Conservation (phyloP, 768 basidiomycete species). For the Tephrocybe sp. region DNA sequence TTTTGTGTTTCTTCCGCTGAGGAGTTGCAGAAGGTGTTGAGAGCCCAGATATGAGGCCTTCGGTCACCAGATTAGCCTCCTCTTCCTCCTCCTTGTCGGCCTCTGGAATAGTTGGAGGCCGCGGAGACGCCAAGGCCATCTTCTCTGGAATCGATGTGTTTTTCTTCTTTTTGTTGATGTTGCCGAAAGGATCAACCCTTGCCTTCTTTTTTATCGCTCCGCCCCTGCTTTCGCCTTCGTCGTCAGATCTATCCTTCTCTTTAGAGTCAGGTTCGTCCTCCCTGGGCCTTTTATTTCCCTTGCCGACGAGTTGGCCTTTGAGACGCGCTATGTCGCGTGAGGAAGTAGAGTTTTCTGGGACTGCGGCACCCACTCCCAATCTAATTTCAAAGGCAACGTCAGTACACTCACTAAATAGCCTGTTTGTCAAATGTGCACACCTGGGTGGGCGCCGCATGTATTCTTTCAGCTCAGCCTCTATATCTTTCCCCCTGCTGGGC, state of each 20-base stretch:
- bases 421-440: slow-evolving; percentile 39
- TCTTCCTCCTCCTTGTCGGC: slow-evolving; percentile 4
- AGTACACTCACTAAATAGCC: slow-evolving; percentile 1
- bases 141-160: slow-evolving; percentile 12
- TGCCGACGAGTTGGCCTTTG: slow-evolving; percentile 55
- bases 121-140: background rate
- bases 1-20: slow-evolving; percentile 8
- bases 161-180: slow-evolving; percentile 42
- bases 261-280: slow-evolving; percentile 36
- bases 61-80: slow-evolving; percentile 1
- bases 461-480: slow-evolving; percentile 62
- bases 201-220: slow-evolving; percentile 59
- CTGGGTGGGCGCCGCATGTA: slow-evolving; percentile 70
- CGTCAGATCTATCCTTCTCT: slow-evolving; percentile 30
- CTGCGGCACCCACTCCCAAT: slow-evolving; percentile 71
- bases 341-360: slow-evolving; percentile 45
- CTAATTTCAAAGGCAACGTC: slow-evolving; percentile 33
- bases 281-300: slow-evolving; percentile 45
- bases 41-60: background rate
- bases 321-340: slow-evolving; percentile 62
- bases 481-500: slow-evolving; percentile 34
- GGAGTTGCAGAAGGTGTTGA: slow-evolving; percentile 6
- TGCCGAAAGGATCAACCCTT: slow-evolving; percentile 57
- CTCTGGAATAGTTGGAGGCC: background rate
- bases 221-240: slow-evolving; percentile 62